Evolutionary conservation across 331 rosid genomes (phyloP), one percentile per base, ranked within the genome.

Genomic region (Cydonia oblonga): DNA sequence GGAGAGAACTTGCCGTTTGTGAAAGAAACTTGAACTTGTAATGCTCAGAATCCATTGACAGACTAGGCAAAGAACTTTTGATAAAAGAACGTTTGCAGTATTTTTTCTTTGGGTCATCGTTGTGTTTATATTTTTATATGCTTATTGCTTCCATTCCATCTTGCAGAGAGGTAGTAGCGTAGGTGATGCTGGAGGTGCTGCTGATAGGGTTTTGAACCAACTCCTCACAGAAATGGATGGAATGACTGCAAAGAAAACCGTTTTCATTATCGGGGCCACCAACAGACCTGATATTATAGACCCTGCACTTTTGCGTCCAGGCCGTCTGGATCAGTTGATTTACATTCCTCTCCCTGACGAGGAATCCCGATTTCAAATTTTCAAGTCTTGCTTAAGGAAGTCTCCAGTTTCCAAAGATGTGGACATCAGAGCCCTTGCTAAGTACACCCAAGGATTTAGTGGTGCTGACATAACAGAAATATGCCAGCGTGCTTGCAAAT

Each of bases 111-210:
- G 25, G 56, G 30, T 58, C 16, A 16, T 20, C 7, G 35, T 42
- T 70, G 24, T 20, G 49, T 20, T 57, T 30, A 4, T 52, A 5
- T 14, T 19, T 30, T 16, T 11, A 32, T 70, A 4, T 33, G 19
- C 49, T 38, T 62, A 51, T 65, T 56, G 3, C 24, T n/a, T 68
- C 46, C 5, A 42, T 58, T 51, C 64, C 65, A 54, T 75, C 71
- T 68, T 79, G 77, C 88, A 93, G 98, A 91, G 98, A 76, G 98
- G 98, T 33, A 80, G 98, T 74, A 93, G 98, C 67, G 96, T 86
- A 2, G 98, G 98, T 71, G 98, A 93, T 80, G 98, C 96, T 64
- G 98, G 98, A 40, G 98, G 98, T 77, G 98, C 98, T 71, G 98
- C 98, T 23, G 98, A 93, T 75, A 87, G 98, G 74, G 98, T 93